Conservation (phyloP, 805 yeast genomes). For the Cyberlindnera lachancei region DNA sequence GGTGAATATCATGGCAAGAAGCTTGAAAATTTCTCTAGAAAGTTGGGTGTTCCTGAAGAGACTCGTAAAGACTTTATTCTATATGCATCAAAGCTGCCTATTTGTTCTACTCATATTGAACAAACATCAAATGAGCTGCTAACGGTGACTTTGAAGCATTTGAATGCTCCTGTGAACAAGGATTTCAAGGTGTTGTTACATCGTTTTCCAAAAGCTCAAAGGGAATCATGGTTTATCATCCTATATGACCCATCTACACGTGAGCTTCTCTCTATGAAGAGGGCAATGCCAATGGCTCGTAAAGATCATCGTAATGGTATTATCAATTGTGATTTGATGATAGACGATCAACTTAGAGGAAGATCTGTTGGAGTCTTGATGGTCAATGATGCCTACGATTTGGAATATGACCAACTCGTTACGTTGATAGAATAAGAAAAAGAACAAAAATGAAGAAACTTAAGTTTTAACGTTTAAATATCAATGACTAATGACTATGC, state of each 20-base stretch:
- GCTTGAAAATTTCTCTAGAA: slow-evolving; percentile 24
- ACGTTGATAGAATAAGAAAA: too few species aligned
- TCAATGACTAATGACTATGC: too few species aligned
- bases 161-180: slow-evolving; percentile 35
- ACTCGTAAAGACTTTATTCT: slow-evolving; percentile 41
- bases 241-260: slow-evolving; percentile 40
- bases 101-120: slow-evolving; percentile 36
- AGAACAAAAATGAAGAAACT: too few species aligned
- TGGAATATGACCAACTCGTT: slow-evolving; percentile 38
- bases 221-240: slow-evolving; percentile 88
- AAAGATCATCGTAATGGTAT: slow-evolving; percentile 22
- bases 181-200: slow-evolving; percentile 72
- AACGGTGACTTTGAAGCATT: slow-evolving; percentile 43
- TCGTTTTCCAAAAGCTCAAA: slow-evolving; percentile 81
- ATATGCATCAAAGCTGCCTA: slow-evolving; percentile 54
- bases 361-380: slow-evolving; percentile 37
- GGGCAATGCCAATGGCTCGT: slow-evolving; percentile 56
- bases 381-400: slow-evolving; percentile 62
- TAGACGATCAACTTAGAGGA: slow-evolving; percentile 45
- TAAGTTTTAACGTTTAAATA: too few species aligned
- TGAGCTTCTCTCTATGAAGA: slow-evolving; percentile 58
- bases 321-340: slow-evolving; percentile 34
- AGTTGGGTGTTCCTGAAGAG: slow-evolving; percentile 34
- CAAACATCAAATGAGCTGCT: slow-evolving; percentile 33
- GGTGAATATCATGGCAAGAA: slow-evolving; percentile 29